Evolutionary conservation across 129 eudicot genomes (phyloP).

Genomic region (Flaveria bidentis): DNA sequence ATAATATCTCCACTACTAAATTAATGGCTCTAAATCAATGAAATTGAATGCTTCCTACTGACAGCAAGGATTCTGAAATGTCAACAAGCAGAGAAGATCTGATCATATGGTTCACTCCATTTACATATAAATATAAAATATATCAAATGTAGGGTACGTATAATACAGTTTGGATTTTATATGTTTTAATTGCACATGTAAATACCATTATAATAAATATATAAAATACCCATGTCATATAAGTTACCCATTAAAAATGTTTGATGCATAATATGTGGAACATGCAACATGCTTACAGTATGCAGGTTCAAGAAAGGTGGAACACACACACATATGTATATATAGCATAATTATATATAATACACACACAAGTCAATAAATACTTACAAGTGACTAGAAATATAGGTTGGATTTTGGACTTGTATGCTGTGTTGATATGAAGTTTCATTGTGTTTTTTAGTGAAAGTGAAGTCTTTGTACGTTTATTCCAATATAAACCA

Average conservation of each 20-base stretch:
- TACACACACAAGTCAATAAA: conserved; percentile 18
- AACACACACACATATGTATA: conserved; percentile 6
- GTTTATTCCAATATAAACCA: conserved; percentile 28
- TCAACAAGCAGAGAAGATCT: conserved; percentile 31
- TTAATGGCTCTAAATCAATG: conserved; percentile 34
- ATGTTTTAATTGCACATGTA: conserved; percentile 26
- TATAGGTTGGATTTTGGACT: conserved; percentile 29
- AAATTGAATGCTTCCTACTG: conserved; percentile 33
- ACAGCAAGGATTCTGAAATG: conserved; percentile 44
- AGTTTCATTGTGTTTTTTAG: conserved; percentile 29
- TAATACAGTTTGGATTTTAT: conserved; percentile 20
- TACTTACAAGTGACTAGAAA: conserved; percentile 12
- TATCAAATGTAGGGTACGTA: background rate
- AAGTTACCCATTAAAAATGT: conserved; percentile 1
- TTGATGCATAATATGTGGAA: conserved; percentile 33
- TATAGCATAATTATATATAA: background rate
- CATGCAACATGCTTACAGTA: conserved; percentile 31
- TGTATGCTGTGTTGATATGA: conserved; percentile 28
- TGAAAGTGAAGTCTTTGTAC: conserved; percentile 15
- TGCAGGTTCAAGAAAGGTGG: conserved; percentile 25
- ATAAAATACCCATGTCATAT: conserved; percentile 2
- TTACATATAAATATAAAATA: background rate
- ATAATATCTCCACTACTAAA: conserved; percentile 20
- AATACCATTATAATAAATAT: background rate
- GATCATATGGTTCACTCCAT: conserved; percentile 23